A percentile compares a stretch with the other conserved stretches of the same genome.
Conservation (phyloP, 257 asterid species). For the Rehmannia glutinosa region DNA sequence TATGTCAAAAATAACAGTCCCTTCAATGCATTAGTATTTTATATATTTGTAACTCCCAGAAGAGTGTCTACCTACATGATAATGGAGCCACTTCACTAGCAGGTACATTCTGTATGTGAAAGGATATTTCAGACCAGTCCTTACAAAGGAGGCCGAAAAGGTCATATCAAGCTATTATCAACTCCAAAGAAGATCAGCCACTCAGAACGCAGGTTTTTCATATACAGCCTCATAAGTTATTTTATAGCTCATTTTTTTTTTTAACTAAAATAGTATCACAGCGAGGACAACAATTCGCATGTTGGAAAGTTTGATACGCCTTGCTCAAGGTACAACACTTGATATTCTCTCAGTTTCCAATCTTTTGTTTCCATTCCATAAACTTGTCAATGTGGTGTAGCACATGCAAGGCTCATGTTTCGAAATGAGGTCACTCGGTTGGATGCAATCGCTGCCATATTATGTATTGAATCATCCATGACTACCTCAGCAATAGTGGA, state of each 20-base stretch:
- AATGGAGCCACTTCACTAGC: conserved; percentile 20
- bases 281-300: conserved; percentile 97
- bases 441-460: conserved; percentile 90
- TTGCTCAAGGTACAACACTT: conserved; percentile 76
- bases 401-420: conserved; percentile 97
- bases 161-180: conserved; percentile 95
- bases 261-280: conserved; percentile 31
- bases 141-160: conserved; percentile 89
- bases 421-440: conserved; percentile 85
- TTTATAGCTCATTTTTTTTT: neutral
- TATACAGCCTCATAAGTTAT: neutral
- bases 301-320: conserved; percentile 98
- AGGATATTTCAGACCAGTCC: conserved; percentile 80
- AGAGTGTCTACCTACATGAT: conserved; percentile 8
- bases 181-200: conserved; percentile 95
- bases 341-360: conserved; percentile 7
- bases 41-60: neutral
- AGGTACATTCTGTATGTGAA: conserved; percentile 87
- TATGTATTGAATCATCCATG: conserved; percentile 94
- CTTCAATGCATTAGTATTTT: neutral
- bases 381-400: conserved; percentile 29
- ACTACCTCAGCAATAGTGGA: conserved; percentile 93
- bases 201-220: conserved; percentile 84
- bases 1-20: too few species aligned
- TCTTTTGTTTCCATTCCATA: conserved; percentile 11